Evolutionary conservation across 1,284 basidiomycete species (phyloP), one percentile per base, ranked within the genome.

Genomic region (Dichomitus squalens): DNA sequence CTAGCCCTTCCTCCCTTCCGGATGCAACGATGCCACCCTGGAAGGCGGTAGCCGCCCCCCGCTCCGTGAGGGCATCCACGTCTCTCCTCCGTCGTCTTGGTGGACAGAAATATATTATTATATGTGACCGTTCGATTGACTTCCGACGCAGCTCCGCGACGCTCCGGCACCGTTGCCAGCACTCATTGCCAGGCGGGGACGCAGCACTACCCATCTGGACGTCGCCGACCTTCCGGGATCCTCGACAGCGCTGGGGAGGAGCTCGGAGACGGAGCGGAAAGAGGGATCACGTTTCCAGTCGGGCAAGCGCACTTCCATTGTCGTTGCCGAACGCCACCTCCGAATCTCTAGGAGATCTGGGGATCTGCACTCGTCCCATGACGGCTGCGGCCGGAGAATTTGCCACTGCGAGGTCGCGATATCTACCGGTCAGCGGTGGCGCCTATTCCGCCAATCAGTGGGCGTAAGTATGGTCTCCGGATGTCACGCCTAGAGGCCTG

Each of bases 121-220:
- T 29, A 16, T 14, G 27, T n/a, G 25, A 23, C 41, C 27, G 25
- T n/a, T n/a, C 46, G 35, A 50, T 56, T 35, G 52, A 33, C 51
- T 47, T 57, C 58, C 52, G 34, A 53, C 52, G 41, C 52, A 60
- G 57, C 55, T 60, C 59, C 59, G 59, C 52, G 55, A 56, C 38
- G 43, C 55, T 55, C 35, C 39, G 33, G n/a, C 53, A 34, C 39
- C 31, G 39, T 27, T 23, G 33, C 34, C 39, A 33, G 31, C 51
- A 44, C 39, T 33, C 40, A 52, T 41, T 27, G 5, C 41, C 23
- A 29, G 41, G 25, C 20, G 9, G 11, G 39, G 23, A 40, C 39
- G 11, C 47, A 38, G 43, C 27, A 35, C 34, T n/a, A 3, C 23
- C 43, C 40, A 23, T 50, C 41, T 46, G 16, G 27, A n/a, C 39